Evolutionary conservation across 108 stramenopile genomes (phyloP), one percentile per base, ranked within the genome.

Genomic region (Fistulifera pelliculosa): DNA sequence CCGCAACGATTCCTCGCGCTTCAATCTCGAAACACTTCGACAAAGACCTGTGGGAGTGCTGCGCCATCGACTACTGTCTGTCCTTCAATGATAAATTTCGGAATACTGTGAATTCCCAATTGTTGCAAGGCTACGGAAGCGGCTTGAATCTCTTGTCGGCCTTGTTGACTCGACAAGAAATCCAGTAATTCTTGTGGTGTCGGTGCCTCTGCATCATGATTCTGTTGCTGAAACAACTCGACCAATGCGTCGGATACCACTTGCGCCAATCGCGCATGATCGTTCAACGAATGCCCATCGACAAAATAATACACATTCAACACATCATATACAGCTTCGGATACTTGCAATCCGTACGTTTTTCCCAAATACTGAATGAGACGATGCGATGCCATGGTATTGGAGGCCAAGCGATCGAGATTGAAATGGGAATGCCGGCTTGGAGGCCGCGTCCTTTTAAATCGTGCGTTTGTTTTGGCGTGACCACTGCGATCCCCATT

Each of bases 341-440:
- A 78, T 3, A 77, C 70, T 27, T 54, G 50, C 60, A 87, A 66
- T 13, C 90, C 90, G 45, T 79, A 87, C 28, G 31, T 62, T 52
- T 85, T 92, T 12, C 85, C 83, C 24, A 92, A 38, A 52, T 83
- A 53, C 45, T 87, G 85, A 60, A 92, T 86, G 28, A 92, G 61
- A 38, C 90, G 70, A 65, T 92, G 90, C 35, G 79, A 80, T 40
- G 82, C 83, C 85, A 87, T 92, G 1, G 81, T 80, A 56, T 87
- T 92, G 27, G 81, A 73, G 21, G 90, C 77, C 41, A 87, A 65
- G 54, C 90, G 53, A 60, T 87, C 83, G 54, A 87, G 52, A 73
- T 92, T 92, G 56, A 92, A 92, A 56, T 81, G 75, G 78, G 74
- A 22, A 92, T 92, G 0, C 90, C 90, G 0, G 83, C 90, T 31